Evolutionary conservation across 441 rosid genomes (phyloP).

Genomic region (Populus hybrid): DNA sequence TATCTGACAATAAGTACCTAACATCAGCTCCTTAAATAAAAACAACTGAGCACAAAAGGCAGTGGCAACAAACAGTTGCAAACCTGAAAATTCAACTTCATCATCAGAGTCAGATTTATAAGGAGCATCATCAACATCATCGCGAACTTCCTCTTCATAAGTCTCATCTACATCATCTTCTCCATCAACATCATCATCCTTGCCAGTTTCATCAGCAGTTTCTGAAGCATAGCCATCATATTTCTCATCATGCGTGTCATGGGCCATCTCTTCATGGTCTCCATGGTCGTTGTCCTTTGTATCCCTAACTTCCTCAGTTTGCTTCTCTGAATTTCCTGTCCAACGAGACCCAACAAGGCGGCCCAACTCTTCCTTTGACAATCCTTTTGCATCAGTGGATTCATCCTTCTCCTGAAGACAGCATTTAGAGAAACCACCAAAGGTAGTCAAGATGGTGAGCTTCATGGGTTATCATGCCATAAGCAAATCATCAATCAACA

Average conservation of each 20-base stretch:
- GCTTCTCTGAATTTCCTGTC: slow-evolving; percentile 72
- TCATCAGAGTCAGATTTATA: slow-evolving; percentile 61
- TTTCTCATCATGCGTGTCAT: slow-evolving; percentile 45
- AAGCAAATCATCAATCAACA: not conserved
- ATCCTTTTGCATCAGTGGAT: slow-evolving; percentile 52
- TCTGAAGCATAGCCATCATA: slow-evolving; percentile 76
- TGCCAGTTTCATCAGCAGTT: slow-evolving; percentile 56
- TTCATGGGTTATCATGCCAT: slow-evolving; percentile 7
- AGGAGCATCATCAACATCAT: slow-evolving; percentile 43
- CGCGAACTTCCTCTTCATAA: slow-evolving; percentile 40
- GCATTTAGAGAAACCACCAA: slow-evolving; percentile 17
- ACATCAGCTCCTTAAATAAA: slow-evolving; percentile 2
- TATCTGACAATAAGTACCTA: slow-evolving; percentile 36
- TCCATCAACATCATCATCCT: slow-evolving; percentile 42
- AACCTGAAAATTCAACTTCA: slow-evolving; percentile 64
- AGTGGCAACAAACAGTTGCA: slow-evolving; percentile 16
- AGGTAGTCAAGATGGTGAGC: slow-evolving; percentile 8
- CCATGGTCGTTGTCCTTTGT: slow-evolving; percentile 36
- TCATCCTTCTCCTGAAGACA: slow-evolving; percentile 42
- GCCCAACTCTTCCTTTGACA: slow-evolving; percentile 95
- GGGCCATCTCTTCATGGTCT: slow-evolving; percentile 44
- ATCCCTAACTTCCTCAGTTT: slow-evolving; percentile 34
- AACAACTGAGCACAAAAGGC: not conserved
- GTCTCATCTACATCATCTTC: slow-evolving; percentile 56
- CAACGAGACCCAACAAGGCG: slow-evolving; percentile 97